Evolutionary conservation across 2,329 filamentous ascomycete species (phyloP).

Genomic region (Paraphoma sp.): DNA sequence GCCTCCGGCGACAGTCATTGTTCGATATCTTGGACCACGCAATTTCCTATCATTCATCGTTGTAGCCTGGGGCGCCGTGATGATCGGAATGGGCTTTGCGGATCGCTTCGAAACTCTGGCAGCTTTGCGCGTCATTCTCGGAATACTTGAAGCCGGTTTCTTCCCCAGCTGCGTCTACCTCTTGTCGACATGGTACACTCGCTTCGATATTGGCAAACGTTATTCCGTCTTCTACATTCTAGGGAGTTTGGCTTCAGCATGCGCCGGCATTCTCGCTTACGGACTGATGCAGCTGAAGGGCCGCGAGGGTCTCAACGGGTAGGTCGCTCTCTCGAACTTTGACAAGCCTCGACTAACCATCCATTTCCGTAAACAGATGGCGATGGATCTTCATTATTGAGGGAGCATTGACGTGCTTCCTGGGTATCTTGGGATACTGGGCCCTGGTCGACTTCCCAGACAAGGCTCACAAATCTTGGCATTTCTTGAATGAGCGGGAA

Average conservation of each 20-base stretch:
- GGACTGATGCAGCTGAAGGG: slow-evolving; percentile 72
- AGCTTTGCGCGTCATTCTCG: slow-evolving; percentile 48
- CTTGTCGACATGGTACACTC: slow-evolving; percentile 51
- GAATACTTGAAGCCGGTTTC: slow-evolving; percentile 50
- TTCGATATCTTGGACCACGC: slow-evolving; percentile 50
- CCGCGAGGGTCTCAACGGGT: slow-evolving; percentile 51
- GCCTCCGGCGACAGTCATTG: slow-evolving; percentile 49
- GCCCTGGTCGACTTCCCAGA: slow-evolving; percentile 56
- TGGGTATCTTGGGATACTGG: slow-evolving; percentile 51
- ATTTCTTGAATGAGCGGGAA: slow-evolving; percentile 56
- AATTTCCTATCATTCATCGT: slow-evolving; percentile 45
- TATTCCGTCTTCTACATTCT: slow-evolving; percentile 74
- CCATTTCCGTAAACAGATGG: no score
- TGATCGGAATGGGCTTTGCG: slow-evolving; percentile 53
- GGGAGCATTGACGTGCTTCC: slow-evolving; percentile 48
- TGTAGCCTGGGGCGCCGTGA: slow-evolving; percentile 51
- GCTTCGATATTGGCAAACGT: slow-evolving; percentile 72
- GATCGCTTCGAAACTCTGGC: slow-evolving; percentile 45
- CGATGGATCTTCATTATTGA: slow-evolving; percentile 56
- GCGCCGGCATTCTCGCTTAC: slow-evolving; percentile 73
- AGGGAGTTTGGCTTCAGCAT: slow-evolving; percentile 70
- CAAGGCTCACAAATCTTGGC: slow-evolving; percentile 49
- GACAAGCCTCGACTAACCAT: no score
- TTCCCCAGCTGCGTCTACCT: slow-evolving; percentile 55
- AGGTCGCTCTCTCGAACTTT: no score